Conservation (phyloP, 305 asterid genomes). For the Solanum hybrid region DNA sequence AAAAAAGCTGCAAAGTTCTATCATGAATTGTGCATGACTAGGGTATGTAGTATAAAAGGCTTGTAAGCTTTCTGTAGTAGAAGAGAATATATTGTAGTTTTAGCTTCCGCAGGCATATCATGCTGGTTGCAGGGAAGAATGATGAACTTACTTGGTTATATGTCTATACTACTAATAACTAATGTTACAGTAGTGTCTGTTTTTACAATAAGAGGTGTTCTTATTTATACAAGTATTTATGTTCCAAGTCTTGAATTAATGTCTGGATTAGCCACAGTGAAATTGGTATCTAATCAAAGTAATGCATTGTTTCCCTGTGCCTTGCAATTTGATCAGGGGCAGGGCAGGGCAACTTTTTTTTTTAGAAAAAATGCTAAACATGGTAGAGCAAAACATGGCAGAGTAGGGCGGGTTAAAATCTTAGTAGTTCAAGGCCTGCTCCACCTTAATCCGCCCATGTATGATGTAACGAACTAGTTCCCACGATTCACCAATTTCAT, state of each 20-base stretch:
- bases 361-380: background rate
- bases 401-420: background rate
- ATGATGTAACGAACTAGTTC: background rate
- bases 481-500: background rate
- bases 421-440: background rate
- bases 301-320: background rate
- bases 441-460: background rate
- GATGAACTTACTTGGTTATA: background rate
- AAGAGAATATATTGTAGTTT: background rate
- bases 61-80: background rate
- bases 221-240: background rate
- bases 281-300: background rate
- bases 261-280: background rate
- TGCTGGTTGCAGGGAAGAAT: slow-evolving; percentile 5
- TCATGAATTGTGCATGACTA: background rate
- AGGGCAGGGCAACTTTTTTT: background rate
- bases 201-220: background rate
- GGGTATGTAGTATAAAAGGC: background rate
- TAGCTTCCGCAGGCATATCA: slow-evolving; percentile 5
- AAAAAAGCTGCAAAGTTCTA: background rate
- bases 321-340: background rate
- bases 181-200: background rate
- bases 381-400: background rate
- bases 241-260: background rate
- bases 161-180: background rate